Evolutionary conservation across 371 early-diverging fungal species (phyloP).

Genomic region (Mucor plumbeus): DNA sequence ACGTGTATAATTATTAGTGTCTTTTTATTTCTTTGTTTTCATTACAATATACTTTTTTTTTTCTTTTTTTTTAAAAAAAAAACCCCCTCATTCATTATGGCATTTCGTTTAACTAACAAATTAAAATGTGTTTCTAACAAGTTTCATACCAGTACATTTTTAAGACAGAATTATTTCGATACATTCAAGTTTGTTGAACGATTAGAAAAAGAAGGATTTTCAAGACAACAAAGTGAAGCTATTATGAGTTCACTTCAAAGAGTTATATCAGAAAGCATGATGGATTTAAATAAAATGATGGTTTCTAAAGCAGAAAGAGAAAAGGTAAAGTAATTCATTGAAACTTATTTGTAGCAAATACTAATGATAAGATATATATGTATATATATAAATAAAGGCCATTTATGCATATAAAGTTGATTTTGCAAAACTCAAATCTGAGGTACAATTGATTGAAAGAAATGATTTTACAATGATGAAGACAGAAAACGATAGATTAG

Average conservation of each 20-base stretch:
- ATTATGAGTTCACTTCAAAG: constrained; percentile 76
- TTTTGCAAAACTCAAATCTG: constrained; percentile 89
- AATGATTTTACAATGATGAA: constrained; percentile 89
- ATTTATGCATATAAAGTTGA: constrained; percentile 90
- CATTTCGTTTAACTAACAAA: not conserved
- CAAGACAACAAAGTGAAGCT: constrained; percentile 76
- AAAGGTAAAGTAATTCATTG: constrained; percentile 51
- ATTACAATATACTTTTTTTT: not conserved
- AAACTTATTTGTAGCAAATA: too few relatives aligned
- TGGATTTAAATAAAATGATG: constrained; percentile 65
- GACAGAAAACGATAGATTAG: constrained; percentile 81
- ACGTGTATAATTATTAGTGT: not conserved
- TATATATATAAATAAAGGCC: constrained; percentile 44
- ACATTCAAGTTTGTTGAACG: constrained; percentile 80
- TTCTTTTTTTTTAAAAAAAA: not conserved
- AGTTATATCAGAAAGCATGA: constrained; percentile 76
- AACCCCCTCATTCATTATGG: too few relatives aligned
- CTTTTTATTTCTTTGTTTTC: not conserved
- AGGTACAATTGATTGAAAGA: constrained; percentile 88
- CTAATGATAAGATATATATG: too few relatives aligned
- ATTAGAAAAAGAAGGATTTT: constrained; percentile 79
- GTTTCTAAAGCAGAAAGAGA: constrained; percentile 89
- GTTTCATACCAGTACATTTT: constrained; percentile 2
- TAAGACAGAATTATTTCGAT: constrained; percentile 60
- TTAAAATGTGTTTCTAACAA: not conserved